Conservation (phyloP, 352 stramenopile species). For the Pythium phragmiticola region DNA sequence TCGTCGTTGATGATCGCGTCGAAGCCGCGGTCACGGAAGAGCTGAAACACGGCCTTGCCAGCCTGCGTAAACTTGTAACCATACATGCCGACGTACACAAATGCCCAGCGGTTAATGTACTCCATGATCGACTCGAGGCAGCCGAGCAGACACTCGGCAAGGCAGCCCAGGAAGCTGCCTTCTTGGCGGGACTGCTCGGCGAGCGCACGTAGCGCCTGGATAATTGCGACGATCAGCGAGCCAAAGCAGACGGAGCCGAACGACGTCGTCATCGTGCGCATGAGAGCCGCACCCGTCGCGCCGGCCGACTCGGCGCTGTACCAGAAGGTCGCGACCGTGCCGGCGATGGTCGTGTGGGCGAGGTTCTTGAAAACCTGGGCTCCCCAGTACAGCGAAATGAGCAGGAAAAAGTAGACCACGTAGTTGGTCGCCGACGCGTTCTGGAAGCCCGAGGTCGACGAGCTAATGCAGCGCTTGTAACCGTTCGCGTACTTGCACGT, state of each 20-base stretch:
- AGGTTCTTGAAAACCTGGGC: constrained; percentile 92
- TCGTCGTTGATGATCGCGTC: constrained; percentile 96
- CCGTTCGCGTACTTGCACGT: constrained; percentile 27
- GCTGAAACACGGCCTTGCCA: constrained; percentile 89
- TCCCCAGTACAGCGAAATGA: constrained; percentile 96
- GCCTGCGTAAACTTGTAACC: constrained; percentile 93
- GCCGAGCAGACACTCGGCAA: constrained; percentile 81
- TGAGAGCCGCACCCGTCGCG: constrained; percentile 83
- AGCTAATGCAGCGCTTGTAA: constrained; percentile 23
- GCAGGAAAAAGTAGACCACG: constrained; percentile 73
- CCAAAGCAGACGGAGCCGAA: constrained; percentile 96
- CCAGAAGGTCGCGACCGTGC: constrained; percentile 95
- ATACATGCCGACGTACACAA: constrained; percentile 93
- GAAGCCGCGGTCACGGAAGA: constrained; percentile 94
- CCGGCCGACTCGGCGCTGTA: constrained; percentile 85
- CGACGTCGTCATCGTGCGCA: constrained; percentile 87
- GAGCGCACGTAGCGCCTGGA: constrained; percentile 87
- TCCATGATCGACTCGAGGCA: constrained; percentile 87
- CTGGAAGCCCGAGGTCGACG: constrained; percentile 33
- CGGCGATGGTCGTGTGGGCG: constrained; percentile 90
- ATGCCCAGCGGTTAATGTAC: constrained; percentile 94
- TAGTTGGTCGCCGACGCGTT: constrained; percentile 38
- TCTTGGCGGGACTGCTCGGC: constrained; percentile 71
- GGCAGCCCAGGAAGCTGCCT: constrained; percentile 66
- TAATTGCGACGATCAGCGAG: constrained; percentile 91